Evolutionary conservation across 1,284 basidiomycete genomes (phyloP).

Genomic region (Boletus semigastroideus): DNA sequence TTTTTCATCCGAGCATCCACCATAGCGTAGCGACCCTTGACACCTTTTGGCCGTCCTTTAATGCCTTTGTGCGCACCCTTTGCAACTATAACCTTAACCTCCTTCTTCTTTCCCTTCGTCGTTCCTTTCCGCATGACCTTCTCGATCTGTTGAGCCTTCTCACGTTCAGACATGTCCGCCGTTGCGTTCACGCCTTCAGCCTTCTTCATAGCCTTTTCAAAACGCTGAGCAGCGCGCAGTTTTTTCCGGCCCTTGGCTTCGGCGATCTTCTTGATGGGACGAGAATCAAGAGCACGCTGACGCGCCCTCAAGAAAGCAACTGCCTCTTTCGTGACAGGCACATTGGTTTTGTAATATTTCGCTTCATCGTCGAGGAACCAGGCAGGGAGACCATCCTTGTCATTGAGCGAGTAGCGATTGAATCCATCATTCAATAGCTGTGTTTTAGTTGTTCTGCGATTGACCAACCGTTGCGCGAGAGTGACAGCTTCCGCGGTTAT

Average conservation of each 20-base stretch:
- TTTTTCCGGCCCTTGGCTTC: constrained; percentile 99
- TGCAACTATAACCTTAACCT: constrained; percentile 90
- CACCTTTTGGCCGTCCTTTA: constrained; percentile 93
- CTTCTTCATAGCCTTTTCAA: constrained; percentile 95
- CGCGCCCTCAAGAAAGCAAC: constrained; percentile 83
- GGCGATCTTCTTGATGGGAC: constrained; percentile 99
- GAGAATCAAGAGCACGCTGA: constrained; percentile 92
- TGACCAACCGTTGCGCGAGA: constrained; percentile 90
- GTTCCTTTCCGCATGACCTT: constrained; percentile 86
- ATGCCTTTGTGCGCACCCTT: constrained; percentile 87
- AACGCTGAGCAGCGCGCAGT: constrained; percentile 78
- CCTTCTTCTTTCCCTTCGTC: constrained; percentile 73
- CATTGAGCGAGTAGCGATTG: constrained; percentile 88
- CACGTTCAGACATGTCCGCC: constrained; percentile 88
- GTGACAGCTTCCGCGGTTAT: constrained; percentile 91
- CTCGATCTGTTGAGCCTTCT: constrained; percentile 93
- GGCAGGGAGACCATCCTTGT: constrained; percentile 87
- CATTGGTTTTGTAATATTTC: constrained; percentile 91
- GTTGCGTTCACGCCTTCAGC: constrained; percentile 94
- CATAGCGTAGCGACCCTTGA: constrained; percentile 93
- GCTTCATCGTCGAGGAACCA: constrained; percentile 99
- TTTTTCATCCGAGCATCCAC: constrained; percentile 87
- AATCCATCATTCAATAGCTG: constrained; percentile 95
- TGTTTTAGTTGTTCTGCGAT: constrained; percentile 87
- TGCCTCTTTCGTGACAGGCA: constrained; percentile 97